Percentiles rank a stretch among this genome's conserved stretches.
phyloP scores from a whole-genome alignment of 139 green algal genomes.

The Coelastrella sp. region DNA sequence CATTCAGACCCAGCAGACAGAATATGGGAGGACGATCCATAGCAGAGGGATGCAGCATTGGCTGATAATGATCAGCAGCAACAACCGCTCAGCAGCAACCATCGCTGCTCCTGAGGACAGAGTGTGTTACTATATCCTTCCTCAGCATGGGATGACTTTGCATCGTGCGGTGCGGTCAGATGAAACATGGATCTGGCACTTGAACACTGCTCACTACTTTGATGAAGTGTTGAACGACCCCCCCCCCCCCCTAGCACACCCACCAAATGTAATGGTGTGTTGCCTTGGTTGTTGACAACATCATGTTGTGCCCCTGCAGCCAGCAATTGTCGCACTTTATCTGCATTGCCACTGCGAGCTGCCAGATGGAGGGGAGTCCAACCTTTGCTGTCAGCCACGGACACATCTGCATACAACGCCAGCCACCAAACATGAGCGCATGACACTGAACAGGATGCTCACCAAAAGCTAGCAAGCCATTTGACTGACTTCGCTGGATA shows the following conservation, averaged over 20 bases:
- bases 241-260: background rate
- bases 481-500: too few species aligned
- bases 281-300: constrained; percentile 56
- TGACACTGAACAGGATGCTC: background rate
- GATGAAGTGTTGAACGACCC: background rate
- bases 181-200: background rate
- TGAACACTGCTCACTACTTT: background rate
- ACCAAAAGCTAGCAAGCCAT: too few species aligned
- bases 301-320: constrained; percentile 52
- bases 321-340: constrained; percentile 62
- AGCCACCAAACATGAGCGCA: background rate
- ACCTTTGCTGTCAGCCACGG: constrained; percentile 49
- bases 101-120: too few species aligned
- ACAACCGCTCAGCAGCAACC: too few species aligned
- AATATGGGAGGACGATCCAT: too few species aligned
- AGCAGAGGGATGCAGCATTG: too few species aligned
- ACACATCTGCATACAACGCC: background rate
- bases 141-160: too few species aligned
- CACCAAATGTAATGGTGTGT: constrained; percentile 55
- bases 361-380: constrained; percentile 78
- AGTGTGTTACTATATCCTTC: too few species aligned
- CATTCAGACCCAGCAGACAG: too few species aligned
- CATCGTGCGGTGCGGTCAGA: too few species aligned
- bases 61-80: too few species aligned
- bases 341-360: constrained; percentile 51